Percentiles rank a stretch among this genome's conserved stretches.
Conservation (phyloP, 177 flowering plant genomes). For the Vitis hybrid region DNA sequence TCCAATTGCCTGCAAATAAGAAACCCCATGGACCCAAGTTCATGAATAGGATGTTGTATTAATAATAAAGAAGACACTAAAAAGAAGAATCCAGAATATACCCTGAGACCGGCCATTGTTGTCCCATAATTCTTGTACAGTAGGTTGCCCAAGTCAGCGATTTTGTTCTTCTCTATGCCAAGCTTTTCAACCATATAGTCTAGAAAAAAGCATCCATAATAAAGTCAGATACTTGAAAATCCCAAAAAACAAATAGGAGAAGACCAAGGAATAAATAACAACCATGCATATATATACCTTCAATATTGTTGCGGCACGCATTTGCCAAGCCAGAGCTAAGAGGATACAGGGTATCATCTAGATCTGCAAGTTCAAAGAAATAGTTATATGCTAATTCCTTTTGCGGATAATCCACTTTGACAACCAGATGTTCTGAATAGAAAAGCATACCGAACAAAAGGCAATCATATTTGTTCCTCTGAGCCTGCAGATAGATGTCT, state of each 20-base stretch:
- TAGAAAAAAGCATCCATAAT: constrained; percentile 19
- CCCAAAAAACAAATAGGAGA: not conserved
- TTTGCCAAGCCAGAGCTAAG: constrained; percentile 48
- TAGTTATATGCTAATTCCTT: not conserved
- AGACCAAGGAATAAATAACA: not conserved
- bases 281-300: constrained; percentile 21
- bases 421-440: not conserved
- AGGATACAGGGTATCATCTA: constrained; percentile 64
- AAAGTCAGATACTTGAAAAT: not conserved
- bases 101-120: constrained; percentile 97
- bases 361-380: constrained; percentile 32
- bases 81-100: constrained; percentile 21
- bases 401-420: not conserved
- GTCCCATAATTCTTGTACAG: constrained; percentile 92
- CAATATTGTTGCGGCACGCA: constrained; percentile 33
- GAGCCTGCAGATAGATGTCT: constrained; percentile 21
- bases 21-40: constrained; percentile 1
- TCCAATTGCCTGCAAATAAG: constrained; percentile 71
- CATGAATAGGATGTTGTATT: not conserved
- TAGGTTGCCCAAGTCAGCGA: constrained; percentile 45
- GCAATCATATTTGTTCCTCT: constrained; percentile 34
- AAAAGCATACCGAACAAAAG: constrained; percentile 42
- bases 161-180: constrained; percentile 62
- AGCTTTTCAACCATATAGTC: constrained; percentile 83
- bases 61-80: not conserved